Base-by-base conservation (phyloP, 169 alveolate species). In the Plasmodium sp. region DNA sequence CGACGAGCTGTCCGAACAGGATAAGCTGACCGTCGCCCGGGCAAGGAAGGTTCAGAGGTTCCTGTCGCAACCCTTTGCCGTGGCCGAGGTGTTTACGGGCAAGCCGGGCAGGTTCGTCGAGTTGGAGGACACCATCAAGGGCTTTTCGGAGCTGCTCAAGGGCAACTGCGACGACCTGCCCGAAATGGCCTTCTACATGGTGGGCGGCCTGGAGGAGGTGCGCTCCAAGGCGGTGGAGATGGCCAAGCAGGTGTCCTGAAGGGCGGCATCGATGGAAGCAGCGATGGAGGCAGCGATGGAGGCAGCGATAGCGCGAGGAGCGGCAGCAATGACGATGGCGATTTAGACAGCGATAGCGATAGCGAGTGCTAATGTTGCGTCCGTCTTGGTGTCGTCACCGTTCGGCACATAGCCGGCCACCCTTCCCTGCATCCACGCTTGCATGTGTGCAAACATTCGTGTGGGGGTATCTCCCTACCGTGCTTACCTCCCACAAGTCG, bases 91-190 rank as follows among this genome's bases (percentile, higher is more conserved):
- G 93, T 98, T 98, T 97, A 98, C 99, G 2, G 99, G 99, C 41
- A 98, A 97, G 95, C 98, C 98, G 71, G 99, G 99, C 9, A 95
- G 98, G 51, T 98, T 98, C 85, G 99, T 99, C 48, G 98, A 97
- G 39, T 96, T 98, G 51, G 96, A 93, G 33, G 99, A 98, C 41
- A 98, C 99, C 79, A 97, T 99, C 82, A 96, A 93, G 48, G 99
- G 99, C 48, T 95, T 97, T 90, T 72, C 95, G 79, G 99, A 97
- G 45, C 97, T 99, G 34, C 95, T 99, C 22, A 97, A 95, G 36
- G 99, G 99, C 43, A 97, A 98, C 81, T 98, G 99, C 92, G 99
- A 99, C 88, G 99, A 98, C 82, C 96, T 98, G 74, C 99, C 99
- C 39, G 99, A 99, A 96, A 96, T 97, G 96, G 99, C 99, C 71